Conservation (phyloP, 1,284 basidiomycete species). For the Ceratobasidium theobromae region DNA sequence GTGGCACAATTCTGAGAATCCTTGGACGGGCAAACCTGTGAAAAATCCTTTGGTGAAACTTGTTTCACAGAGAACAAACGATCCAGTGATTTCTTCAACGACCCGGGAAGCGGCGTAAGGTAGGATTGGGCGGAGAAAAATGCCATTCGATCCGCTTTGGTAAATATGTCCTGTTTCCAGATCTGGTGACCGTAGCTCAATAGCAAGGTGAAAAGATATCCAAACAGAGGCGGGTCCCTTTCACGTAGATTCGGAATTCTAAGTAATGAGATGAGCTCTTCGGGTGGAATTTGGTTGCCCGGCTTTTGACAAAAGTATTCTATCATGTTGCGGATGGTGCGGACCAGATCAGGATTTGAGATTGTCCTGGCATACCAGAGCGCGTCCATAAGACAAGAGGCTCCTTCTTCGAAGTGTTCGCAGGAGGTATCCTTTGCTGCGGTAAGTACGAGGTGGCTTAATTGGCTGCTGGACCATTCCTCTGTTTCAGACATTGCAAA, state of each 20-base stretch:
- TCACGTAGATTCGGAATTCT: neutral
- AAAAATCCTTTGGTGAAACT: too few species aligned
- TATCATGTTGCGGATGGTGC: neutral
- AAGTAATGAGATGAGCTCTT: neutral
- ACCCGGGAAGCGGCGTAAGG: neutral
- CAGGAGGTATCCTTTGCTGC: neutral
- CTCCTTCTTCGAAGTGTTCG: neutral
- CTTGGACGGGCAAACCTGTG: too few species aligned
- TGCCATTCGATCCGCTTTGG: neutral
- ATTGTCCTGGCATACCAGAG: neutral
- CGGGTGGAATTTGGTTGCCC: neutral
- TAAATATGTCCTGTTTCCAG: neutral
- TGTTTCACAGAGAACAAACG: too few species aligned
- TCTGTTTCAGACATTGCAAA: neutral
- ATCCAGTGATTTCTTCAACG: too few species aligned
- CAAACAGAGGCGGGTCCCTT: neutral
- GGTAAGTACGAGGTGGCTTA: neutral
- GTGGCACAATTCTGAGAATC: too few species aligned
- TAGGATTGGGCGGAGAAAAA: neutral
- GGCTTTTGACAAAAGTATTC: neutral
- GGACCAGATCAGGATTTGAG: neutral
- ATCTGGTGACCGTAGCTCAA: neutral
- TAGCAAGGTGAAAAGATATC: neutral
- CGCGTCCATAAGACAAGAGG: neutral
- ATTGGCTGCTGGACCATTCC: neutral